These are phyloP conservation scores for Ophiostoma perfectum DNA, from an alignment of 2,329 filamentous ascomycete genomes.

Conservation along the genomic window DNA sequence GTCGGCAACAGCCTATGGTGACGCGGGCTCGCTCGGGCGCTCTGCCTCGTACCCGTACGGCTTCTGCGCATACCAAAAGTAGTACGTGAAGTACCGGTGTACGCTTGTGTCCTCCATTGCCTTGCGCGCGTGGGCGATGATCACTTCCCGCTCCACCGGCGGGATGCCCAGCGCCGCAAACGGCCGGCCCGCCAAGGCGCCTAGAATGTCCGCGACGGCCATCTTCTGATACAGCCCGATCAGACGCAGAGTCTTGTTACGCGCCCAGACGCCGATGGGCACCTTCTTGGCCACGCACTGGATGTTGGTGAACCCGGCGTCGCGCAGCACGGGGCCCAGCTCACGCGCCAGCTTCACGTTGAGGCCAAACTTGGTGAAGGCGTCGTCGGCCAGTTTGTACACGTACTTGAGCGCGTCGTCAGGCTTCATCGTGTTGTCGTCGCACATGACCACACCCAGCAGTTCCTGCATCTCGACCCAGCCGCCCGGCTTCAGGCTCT, in stretches of 20 bases:
- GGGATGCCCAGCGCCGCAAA: slow-evolving; percentile 35
- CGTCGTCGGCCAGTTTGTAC: slow-evolving; percentile 29
- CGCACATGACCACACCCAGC: slow-evolving; percentile 37
- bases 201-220: slow-evolving; percentile 37
- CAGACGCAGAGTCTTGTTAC: slow-evolving; percentile 36
- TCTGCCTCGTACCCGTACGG: slow-evolving; percentile 18
- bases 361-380: slow-evolving; percentile 36
- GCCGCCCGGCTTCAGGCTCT: slow-evolving; percentile 42
- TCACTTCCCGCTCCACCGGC: slow-evolving; percentile 30
- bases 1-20: background rate
- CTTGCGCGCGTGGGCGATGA: slow-evolving; percentile 32
- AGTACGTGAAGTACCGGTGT: slow-evolving; percentile 40
- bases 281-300: slow-evolving; percentile 39
- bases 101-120: slow-evolving; percentile 35
- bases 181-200: slow-evolving; percentile 40
- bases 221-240: slow-evolving; percentile 40
- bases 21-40: background rate
- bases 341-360: slow-evolving; percentile 34
- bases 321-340: slow-evolving; percentile 35
- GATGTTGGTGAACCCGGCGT: slow-evolving; percentile 42
- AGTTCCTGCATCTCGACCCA: slow-evolving; percentile 48
- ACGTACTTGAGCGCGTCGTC: slow-evolving; percentile 37
- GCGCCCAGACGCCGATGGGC: slow-evolving; percentile 43
- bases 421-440: slow-evolving; percentile 39
- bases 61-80: slow-evolving; percentile 40